A percentile compares a stretch with the other conserved stretches of the same genome.
Conservation (phyloP, 1,139 yeast genomes). For the Sugiyamaella novakii region DNA sequence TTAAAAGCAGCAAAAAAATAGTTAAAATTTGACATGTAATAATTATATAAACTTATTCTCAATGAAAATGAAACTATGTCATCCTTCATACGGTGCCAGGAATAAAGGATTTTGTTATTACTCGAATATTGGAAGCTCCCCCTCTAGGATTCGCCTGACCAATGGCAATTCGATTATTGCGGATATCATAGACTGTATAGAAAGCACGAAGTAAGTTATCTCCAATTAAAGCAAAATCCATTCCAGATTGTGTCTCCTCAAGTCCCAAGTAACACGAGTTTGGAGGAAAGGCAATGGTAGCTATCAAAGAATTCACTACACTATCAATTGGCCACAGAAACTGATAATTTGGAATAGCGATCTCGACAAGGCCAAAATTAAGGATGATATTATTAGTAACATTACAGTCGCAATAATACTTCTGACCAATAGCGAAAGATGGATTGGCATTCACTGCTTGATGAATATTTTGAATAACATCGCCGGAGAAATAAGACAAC, state of each 20-base stretch:
- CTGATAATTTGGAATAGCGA: constrained; percentile 51
- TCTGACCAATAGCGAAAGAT: constrained; percentile 41
- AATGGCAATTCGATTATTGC: constrained; percentile 52
- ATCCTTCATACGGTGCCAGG: too few relatives aligned
- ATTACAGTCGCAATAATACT: constrained; percentile 45
- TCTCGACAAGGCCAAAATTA: constrained; percentile 55
- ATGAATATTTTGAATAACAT: constrained; percentile 41
- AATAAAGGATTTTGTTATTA: constrained; percentile 35
- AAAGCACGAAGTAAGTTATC: constrained; percentile 57
- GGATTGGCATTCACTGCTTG: constrained; percentile 43
- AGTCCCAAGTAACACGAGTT: constrained; percentile 44
- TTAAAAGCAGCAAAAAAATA: too few relatives aligned
- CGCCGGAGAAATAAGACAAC: constrained; percentile 53
- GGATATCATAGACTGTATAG: constrained; percentile 58
- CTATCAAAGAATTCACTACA: constrained; percentile 39
- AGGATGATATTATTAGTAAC: constrained; percentile 44
- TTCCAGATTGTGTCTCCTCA: constrained; percentile 36
- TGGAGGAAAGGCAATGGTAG: constrained; percentile 41
- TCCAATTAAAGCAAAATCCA: constrained; percentile 46
- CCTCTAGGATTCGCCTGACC: constrained; percentile 49
- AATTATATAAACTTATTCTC: too few relatives aligned
- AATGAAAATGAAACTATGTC: too few relatives aligned
- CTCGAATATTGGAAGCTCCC: constrained; percentile 34
- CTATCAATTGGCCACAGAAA: constrained; percentile 45
- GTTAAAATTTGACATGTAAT: too few relatives aligned